These are phyloP conservation scores for Backusella westeae DNA, from an alignment of 192 early-diverging fungal genomes.

Conservation along the genomic window DNA sequence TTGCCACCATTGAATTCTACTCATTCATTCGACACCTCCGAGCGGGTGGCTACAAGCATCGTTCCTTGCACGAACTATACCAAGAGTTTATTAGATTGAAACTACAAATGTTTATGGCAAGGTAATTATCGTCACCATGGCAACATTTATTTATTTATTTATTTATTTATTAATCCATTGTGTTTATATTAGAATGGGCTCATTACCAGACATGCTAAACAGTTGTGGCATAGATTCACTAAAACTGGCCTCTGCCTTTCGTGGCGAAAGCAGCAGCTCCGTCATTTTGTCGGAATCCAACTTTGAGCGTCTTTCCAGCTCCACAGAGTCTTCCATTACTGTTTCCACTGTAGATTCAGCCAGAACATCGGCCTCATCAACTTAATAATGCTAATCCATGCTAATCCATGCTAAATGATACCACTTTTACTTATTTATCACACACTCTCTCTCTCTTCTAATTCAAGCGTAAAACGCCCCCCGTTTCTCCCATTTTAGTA, in stretches of 20 bases:
- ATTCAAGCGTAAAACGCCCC: background rate
- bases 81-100: constrained; percentile 76
- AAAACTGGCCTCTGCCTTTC: constrained; percentile 1
- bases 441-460: background rate
- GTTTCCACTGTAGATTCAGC: constrained; percentile 12
- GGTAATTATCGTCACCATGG: constrained; percentile 8
- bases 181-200: constrained; percentile 16
- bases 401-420: background rate
- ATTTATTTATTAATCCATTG: background rate
- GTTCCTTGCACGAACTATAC: constrained; percentile 78
- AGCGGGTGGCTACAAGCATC: constrained; percentile 73
- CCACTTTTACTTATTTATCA: background rate
- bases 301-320: constrained; percentile 12
- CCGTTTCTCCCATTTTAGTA: background rate
- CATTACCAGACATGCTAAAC: constrained; percentile 9
- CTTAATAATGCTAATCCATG: background rate
- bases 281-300: constrained; percentile 11
- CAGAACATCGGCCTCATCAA: constrained; percentile 6
- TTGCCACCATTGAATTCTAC: constrained; percentile 90
- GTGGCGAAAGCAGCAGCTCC: background rate
- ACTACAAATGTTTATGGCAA: constrained; percentile 75
- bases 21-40: constrained; percentile 83
- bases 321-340: constrained; percentile 18
- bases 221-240: constrained; percentile 3
- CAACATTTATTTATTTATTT: background rate